phyloP scores from a whole-genome alignment of 208 protist species.

The Trypanosoma conorhini region DNA sequence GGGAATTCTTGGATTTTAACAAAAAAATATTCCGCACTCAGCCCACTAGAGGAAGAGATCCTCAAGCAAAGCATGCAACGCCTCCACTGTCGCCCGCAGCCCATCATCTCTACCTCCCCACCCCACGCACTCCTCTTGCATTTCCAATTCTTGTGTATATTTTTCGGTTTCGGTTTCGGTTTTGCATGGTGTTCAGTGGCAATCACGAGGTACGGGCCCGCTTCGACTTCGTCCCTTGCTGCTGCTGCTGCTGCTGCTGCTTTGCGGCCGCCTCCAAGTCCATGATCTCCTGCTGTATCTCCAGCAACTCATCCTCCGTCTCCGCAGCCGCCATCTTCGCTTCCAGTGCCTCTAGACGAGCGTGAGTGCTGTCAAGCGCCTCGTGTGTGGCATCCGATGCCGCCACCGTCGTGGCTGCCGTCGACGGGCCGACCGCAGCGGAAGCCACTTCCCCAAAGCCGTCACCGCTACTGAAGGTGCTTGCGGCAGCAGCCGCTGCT shows the following conservation, averaged over 20 bases:
- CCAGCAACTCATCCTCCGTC: constrained; percentile 72
- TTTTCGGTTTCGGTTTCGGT: not conserved
- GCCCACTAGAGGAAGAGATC: not conserved
- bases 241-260: constrained; percentile 20
- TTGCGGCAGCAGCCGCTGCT: constrained; percentile 19
- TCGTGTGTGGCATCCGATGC: constrained; percentile 16
- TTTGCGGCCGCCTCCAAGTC: constrained; percentile 44
- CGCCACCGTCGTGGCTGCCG: not conserved
- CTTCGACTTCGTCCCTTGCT: constrained; percentile 16
- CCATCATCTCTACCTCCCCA: not conserved
- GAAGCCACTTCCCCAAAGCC: not conserved
- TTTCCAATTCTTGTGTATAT: not conserved
- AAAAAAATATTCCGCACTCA: not conserved
- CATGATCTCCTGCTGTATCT: constrained; percentile 76
- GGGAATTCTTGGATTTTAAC: not conserved
- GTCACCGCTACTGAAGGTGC: constrained; percentile 1
- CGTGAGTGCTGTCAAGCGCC: constrained; percentile 42
- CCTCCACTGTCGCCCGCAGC: not conserved
- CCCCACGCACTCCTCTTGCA: not conserved
- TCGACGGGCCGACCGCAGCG: not conserved
- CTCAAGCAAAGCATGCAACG: not conserved
- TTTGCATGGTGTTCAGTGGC: not conserved
- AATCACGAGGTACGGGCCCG: constrained; percentile 11
- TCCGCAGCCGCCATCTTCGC: constrained; percentile 67
- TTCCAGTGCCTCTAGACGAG: constrained; percentile 62